Percentiles rank a stretch among this genome's conserved stretches.
These are phyloP conservation scores for Scedosporium apiospermum DNA, from an alignment of 2,329 filamentous ascomycete species.

Conservation along the genomic window DNA sequence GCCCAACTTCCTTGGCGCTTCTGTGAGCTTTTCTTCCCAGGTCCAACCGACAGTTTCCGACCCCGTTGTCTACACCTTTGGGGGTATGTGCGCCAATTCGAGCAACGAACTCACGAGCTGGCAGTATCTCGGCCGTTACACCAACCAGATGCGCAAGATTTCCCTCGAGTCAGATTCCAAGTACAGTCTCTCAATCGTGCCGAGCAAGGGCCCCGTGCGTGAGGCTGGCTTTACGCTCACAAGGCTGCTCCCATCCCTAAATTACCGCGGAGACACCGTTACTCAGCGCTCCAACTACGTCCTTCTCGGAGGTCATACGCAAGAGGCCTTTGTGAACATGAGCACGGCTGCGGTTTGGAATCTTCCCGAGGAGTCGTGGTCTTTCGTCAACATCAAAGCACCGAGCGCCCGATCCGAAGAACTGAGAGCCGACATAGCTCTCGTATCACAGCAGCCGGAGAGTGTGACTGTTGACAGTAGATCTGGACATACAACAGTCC, in stretches of 20 bases:
- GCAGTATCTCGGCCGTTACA: conserved; percentile 66
- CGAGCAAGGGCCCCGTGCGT: conserved; percentile 38
- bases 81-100: conserved; percentile 71
- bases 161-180: conserved; percentile 27
- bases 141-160: conserved; percentile 64
- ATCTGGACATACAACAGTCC: conserved; percentile 79
- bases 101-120: conserved; percentile 39
- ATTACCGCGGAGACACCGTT: conserved; percentile 54
- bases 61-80: conserved; percentile 64
- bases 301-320: conserved; percentile 77
- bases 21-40: conserved; percentile 59
- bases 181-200: conserved; percentile 26
- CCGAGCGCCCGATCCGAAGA: conserved; percentile 16
- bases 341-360: conserved; percentile 82
- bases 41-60: conserved; percentile 42
- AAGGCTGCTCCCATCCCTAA: conserved; percentile 57
- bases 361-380: conserved; percentile 79
- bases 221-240: conserved; percentile 86
- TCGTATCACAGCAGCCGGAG: not conserved
- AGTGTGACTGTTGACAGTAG: conserved; percentile 57
- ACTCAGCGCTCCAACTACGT: conserved; percentile 72
- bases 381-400: conserved; percentile 59
- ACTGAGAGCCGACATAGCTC: conserved; percentile 12
- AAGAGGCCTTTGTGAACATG: conserved; percentile 84
- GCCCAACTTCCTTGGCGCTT: conserved; percentile 42